Base-by-base conservation (phyloP, 306 rosid genomes). In the Dalbergia cochinchinensis region DNA sequence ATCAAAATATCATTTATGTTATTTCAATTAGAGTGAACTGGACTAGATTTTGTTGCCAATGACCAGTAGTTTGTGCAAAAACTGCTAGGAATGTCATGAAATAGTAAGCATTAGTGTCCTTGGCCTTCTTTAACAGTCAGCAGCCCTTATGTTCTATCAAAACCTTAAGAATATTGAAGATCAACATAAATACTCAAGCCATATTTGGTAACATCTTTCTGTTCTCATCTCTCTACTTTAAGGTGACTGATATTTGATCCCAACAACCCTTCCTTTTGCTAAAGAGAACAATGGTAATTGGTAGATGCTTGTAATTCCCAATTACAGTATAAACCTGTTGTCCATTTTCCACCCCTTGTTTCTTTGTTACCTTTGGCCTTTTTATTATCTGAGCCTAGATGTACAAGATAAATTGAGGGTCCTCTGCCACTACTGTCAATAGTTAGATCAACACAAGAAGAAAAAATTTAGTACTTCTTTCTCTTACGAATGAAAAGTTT, bases 261-360 rank as follows among this genome's bases (percentile, higher is more conserved):
- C 85, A 82, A 68, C 85, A 82, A 68, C 75, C 82, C 71, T 78
- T 65, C 78, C 80, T 78, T 83, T 83, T 53, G 85, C 68, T 76
- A 80, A 77, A 87, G 80, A 81, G 74, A 87, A 59, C 77, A 67
- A 79, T 77, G 83, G 83, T 76, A 74, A 87, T 33, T 85, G 79
- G 73, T 76, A 61, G 78, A 87, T 84, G 76, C 82, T 78, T 76
- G 71, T 73, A 66, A 85, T 85, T 85, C 71, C 87, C 69, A 82
- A 61, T 72, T 70, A 34, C 73, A 55, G 79, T 47, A 85, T 79
- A 76, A 66, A 54, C 44, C 71, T 76, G 62, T 58, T 71, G 63
- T 77, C 78, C 64, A 76, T 67, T 82, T 79, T 69, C 39, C 33
- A 4, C 60, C 53, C 64, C 84, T 78, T 73, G 86, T 81, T 80